phyloP scores from a whole-genome alignment of 2,329 filamentous ascomycete genomes.

The Fusarium verticillioides region DNA sequence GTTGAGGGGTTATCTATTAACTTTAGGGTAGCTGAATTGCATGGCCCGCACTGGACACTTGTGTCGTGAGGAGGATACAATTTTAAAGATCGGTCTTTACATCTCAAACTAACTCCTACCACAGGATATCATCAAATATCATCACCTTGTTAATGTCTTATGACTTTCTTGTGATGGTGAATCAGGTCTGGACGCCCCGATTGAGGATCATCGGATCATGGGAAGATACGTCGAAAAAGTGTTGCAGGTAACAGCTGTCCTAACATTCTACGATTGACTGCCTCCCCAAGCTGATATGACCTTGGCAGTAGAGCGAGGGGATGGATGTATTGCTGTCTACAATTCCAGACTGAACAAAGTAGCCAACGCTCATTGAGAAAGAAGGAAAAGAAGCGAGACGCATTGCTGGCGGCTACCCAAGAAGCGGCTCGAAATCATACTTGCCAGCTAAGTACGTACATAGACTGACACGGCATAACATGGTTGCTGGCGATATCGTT shows the following conservation, averaged over 20 bases:
- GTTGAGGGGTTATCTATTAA: neutral
- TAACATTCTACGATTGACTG: neutral
- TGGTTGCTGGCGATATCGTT: neutral
- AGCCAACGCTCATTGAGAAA: neutral
- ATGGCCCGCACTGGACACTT: neutral
- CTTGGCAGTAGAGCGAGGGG: neutral
- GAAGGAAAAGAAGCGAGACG: neutral
- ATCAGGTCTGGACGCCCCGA: neutral
- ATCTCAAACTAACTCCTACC: neutral
- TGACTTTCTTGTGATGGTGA: neutral
- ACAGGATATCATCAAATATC: neutral
- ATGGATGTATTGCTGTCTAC: neutral
- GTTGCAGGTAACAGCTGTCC: neutral
- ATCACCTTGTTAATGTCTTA: neutral
- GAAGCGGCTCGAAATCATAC: neutral
- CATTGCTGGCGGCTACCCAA: neutral
- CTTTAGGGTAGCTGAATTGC: conserved; percentile 4
- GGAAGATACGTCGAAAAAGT: neutral
- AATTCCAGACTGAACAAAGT: neutral
- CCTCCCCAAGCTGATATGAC: neutral
- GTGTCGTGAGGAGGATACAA: neutral
- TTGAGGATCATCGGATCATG: neutral
- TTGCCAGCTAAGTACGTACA: neutral
- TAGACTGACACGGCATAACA: neutral
- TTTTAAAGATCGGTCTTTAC: neutral